Conservation (phyloP, 495 filamentous ascomycete species). For the Penicillium mononematosum region DNA sequence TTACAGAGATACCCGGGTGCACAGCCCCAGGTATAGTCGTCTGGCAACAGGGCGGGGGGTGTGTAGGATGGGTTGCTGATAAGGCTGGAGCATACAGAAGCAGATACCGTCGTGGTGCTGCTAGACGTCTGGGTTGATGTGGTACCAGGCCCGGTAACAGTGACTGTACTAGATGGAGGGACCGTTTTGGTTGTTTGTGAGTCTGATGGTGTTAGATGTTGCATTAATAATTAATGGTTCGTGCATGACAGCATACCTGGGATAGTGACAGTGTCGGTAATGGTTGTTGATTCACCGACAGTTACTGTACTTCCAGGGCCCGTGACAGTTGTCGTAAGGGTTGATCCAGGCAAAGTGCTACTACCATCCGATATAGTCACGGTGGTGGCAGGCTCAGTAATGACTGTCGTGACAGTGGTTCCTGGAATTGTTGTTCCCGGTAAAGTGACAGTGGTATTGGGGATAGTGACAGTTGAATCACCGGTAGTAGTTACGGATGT, state of each 20-base stretch:
- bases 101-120: slow-evolving; percentile 14
- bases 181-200: neutral
- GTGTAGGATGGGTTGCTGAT: slow-evolving; percentile 38
- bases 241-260: slow-evolving; percentile 3
- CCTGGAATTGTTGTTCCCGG: neutral
- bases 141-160: slow-evolving; percentile 7
- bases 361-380: neutral
- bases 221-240: neutral
- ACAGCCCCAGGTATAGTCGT: slow-evolving; percentile 56
- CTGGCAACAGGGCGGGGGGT: slow-evolving; percentile 29
- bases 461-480: neutral
- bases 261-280: slow-evolving; percentile 3
- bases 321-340: slow-evolving; percentile 13
- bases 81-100: slow-evolving; percentile 32
- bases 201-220: slow-evolving; percentile 8
- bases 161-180: slow-evolving; percentile 2
- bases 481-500: neutral
- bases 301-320: slow-evolving; percentile 20
- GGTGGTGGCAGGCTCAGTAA: slow-evolving; percentile 6
- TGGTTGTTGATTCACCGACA: slow-evolving; percentile 10
- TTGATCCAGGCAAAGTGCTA: neutral
- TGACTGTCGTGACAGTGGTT: neutral
- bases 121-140: slow-evolving; percentile 9
- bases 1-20: slow-evolving; percentile 59
- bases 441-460: neutral